phyloP scores from a whole-genome alignment of 345 rosid species.

The Syzygium jambos region DNA sequence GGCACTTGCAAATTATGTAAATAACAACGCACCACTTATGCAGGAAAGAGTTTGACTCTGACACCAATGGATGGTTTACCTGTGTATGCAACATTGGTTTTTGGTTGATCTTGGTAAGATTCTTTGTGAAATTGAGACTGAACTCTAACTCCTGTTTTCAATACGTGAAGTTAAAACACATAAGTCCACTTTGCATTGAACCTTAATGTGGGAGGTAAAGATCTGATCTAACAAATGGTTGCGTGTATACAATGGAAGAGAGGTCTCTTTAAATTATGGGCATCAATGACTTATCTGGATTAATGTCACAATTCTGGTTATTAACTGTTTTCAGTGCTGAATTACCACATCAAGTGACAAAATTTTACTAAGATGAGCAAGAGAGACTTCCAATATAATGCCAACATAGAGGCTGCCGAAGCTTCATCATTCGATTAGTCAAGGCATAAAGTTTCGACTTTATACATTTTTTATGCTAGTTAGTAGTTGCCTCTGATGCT shows the following conservation, averaged over 20 bases:
- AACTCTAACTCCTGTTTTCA: background rate
- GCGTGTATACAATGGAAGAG: background rate
- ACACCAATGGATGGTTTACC: background rate
- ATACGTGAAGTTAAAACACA: background rate
- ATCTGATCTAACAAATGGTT: background rate
- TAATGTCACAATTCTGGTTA: background rate
- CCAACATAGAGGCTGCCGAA: background rate
- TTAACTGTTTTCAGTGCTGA: background rate
- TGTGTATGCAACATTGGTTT: background rate
- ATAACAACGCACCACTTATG: slow-evolving; percentile 9
- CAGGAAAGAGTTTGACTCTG: slow-evolving; percentile 13
- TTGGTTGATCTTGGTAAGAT: background rate
- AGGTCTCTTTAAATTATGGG: background rate
- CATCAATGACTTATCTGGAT: background rate
- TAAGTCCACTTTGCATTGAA: background rate
- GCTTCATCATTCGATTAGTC: background rate
- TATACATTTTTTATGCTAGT: background rate
- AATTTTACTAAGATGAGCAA: background rate
- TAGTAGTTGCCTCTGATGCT: background rate
- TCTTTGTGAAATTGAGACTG: background rate
- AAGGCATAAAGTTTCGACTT: background rate
- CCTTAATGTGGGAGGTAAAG: background rate
- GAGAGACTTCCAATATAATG: background rate
- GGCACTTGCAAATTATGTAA: slow-evolving; percentile 37
- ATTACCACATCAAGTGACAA: background rate